These are phyloP conservation scores for Colletotrichum orbiculare DNA, from an alignment of 2,329 filamentous ascomycete genomes.

Conservation along the genomic window DNA sequence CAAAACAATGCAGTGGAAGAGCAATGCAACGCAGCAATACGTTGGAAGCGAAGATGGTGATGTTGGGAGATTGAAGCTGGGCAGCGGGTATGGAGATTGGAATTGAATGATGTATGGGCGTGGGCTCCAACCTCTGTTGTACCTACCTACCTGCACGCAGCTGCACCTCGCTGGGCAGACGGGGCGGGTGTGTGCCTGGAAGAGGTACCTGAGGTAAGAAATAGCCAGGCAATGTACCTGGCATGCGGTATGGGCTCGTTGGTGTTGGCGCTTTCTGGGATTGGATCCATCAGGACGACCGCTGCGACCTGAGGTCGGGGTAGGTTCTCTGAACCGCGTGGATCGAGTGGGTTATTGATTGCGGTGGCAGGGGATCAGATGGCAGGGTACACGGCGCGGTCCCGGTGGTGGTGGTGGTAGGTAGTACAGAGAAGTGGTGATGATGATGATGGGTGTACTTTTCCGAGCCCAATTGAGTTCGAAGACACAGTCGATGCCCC, in stretches of 20 bases:
- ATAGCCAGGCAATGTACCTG: too few species aligned
- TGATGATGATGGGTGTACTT: neutral
- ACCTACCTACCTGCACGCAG: too few species aligned
- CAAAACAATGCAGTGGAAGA: neutral
- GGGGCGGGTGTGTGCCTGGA: neutral
- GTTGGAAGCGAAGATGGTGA: constrained; percentile 15
- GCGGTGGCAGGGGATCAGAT: constrained; percentile 8
- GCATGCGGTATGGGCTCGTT: constrained; percentile 4
- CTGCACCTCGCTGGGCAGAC: constrained; percentile 5
- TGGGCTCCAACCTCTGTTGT: too few species aligned
- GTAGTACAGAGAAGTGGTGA: too few species aligned
- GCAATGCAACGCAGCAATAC: neutral
- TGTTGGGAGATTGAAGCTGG: constrained; percentile 17
- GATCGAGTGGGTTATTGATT: constrained; percentile 7
- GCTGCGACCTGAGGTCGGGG: constrained; percentile 31
- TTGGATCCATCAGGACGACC: constrained; percentile 11
- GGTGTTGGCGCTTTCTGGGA: constrained; percentile 24
- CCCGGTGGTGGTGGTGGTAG: too few species aligned
- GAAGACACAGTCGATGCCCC: constrained; percentile 4
- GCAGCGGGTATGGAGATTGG: neutral
- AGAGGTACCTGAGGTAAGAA: too few species aligned
- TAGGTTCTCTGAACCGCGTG: constrained; percentile 8
- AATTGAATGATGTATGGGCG: constrained; percentile 17
- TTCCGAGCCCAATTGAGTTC: constrained; percentile 15
- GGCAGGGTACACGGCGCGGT: too few species aligned